A percentile compares a stretch with the other conserved stretches of the same genome.
Conservation (phyloP, 2,329 filamentous ascomycete genomes). For the Alternaria solani region DNA sequence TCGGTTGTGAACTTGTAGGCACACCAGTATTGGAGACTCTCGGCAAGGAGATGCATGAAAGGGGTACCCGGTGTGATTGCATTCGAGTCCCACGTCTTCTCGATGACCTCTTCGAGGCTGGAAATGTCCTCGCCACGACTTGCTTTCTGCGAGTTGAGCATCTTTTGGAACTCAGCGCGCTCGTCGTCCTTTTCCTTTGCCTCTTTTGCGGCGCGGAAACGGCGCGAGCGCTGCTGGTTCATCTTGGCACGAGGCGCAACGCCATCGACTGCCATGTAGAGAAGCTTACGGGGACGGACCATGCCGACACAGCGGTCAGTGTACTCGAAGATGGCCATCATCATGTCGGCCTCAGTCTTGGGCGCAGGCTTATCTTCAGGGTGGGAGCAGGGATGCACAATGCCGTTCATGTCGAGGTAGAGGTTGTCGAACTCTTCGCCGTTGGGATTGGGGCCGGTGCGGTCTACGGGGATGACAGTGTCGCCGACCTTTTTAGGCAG, state of each 20-base stretch:
- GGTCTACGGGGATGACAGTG: constrained; percentile 82
- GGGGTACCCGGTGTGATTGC: constrained; percentile 95
- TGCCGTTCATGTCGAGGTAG: constrained; percentile 99
- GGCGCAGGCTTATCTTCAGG: constrained; percentile 92
- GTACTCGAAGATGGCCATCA: constrained; percentile 97
- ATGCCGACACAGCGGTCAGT: constrained; percentile 99
- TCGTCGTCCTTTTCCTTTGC: constrained; percentile 93
- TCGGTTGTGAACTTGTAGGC: constrained; percentile 98
- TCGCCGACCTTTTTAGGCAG: constrained; percentile 83
- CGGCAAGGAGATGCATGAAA: constrained; percentile 96
- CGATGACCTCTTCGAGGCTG: constrained; percentile 69
- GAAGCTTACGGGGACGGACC: constrained; percentile 92
- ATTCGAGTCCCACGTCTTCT: constrained; percentile 92
- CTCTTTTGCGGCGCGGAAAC: constrained; percentile 93
- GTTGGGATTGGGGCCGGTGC: constrained; percentile 87
- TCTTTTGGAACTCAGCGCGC: constrained; percentile 84
- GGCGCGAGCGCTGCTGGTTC: constrained; percentile 97
- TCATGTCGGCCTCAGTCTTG: constrained; percentile 98
- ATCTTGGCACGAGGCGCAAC: constrained; percentile 98
- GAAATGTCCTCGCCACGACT: constrained; percentile 62
- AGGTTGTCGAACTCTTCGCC: constrained; percentile 98
- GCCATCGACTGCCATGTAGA: constrained; percentile 98
- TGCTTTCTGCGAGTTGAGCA: constrained; percentile 78
- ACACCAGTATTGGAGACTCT: constrained; percentile 93
- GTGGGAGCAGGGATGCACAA: constrained; percentile 98